A percentile compares a stretch with the other conserved stretches of the same genome.
Conservation (phyloP, 257 asterid species). For the Penstemon barbatus region DNA sequence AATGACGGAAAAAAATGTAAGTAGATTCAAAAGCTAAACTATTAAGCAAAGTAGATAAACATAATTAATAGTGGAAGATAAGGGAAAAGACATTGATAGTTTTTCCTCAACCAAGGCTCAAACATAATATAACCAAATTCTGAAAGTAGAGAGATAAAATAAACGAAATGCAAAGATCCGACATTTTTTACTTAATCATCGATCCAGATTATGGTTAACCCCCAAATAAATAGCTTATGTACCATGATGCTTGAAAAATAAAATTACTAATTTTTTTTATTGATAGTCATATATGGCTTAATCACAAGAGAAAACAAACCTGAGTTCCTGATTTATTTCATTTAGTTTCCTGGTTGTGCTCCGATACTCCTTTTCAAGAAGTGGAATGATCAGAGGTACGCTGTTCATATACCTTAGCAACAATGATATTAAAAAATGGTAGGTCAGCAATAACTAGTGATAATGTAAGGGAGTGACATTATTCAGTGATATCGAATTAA, state of each 20-base stretch:
- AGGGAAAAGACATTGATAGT: constrained; percentile 14
- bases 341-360: constrained; percentile 74
- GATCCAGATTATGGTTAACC: constrained; percentile 17
- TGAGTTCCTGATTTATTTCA: constrained; percentile 86
- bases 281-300: not conserved
- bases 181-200: constrained; percentile 13
- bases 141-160: not conserved
- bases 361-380: constrained; percentile 88
- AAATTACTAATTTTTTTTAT: not conserved
- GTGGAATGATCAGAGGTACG: constrained; percentile 89
- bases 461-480: constrained; percentile 17
- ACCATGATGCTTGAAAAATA: not conserved
- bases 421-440: constrained; percentile 28
- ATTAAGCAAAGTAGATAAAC: constrained; percentile 13
- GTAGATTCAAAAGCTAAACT: constrained; percentile 16
- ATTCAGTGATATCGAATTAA: constrained; percentile 16
- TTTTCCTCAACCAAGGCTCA: constrained; percentile 5
- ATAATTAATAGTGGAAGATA: constrained; percentile 15
- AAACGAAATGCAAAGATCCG: constrained; percentile 7
- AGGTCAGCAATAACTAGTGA: constrained; percentile 27
- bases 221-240: constrained; percentile 10
- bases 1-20: constrained; percentile 23
- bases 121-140: constrained; percentile 15
- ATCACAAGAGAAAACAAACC: constrained; percentile 44
- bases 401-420: constrained; percentile 85